Evolutionary conservation across 768 basidiomycete genomes (phyloP).

Genomic region (Mycena leptocephala): DNA sequence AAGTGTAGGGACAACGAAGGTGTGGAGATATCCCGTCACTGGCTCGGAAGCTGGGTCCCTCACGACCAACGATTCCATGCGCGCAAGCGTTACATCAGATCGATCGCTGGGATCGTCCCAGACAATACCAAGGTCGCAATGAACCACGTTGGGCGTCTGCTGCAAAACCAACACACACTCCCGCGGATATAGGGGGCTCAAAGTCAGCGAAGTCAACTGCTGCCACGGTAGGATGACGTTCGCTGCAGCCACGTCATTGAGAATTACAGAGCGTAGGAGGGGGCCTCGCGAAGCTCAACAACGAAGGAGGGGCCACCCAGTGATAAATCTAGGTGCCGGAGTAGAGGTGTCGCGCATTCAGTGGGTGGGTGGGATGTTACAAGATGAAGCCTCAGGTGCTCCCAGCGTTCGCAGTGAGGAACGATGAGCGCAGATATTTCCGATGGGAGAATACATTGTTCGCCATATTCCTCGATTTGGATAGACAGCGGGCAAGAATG

Average conservation of each 20-base stretch:
- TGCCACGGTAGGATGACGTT: not conserved
- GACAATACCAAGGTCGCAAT: not conserved
- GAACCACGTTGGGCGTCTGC: not conserved
- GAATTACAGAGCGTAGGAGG: not conserved
- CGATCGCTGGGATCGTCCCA: not conserved
- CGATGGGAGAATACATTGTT: not conserved
- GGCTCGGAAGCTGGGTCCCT: not conserved
- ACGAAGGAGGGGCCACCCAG: not conserved
- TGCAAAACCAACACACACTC: not conserved
- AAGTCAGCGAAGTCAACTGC: not conserved
- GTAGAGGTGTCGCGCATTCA: not conserved
- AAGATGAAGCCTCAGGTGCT: not conserved
- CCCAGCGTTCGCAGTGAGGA: not conserved
- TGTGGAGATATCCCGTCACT: not conserved
- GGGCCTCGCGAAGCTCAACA: not conserved
- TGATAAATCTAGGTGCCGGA: not conserved
- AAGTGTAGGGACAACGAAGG: not conserved
- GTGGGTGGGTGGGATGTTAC: not conserved
- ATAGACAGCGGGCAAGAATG: not conserved
- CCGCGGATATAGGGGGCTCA: not conserved
- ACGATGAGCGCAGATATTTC: not conserved
- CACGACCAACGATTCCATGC: not conserved
- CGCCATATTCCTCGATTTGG: not conserved
- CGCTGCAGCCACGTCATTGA: not conserved
- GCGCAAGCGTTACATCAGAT: not conserved